phyloP scores from a whole-genome alignment of 768 basidiomycete species.

The Mycena pura region DNA sequence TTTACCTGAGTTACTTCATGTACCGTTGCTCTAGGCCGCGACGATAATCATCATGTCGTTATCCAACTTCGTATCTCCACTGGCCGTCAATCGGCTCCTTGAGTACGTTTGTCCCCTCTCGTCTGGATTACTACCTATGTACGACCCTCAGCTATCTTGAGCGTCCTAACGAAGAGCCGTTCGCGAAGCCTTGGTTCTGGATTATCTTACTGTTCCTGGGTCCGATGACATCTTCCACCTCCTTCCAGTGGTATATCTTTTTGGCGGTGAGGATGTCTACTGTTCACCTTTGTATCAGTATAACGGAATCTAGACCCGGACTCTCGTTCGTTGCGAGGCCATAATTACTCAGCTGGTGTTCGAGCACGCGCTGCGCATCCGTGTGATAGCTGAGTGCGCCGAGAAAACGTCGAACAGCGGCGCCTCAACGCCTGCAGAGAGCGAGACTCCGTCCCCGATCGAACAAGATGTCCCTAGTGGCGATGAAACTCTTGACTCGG shows the following conservation, averaged over 20 bases:
- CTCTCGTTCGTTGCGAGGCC: conserved; percentile 58
- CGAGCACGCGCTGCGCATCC: conserved; percentile 64
- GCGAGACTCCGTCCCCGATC: conserved; percentile 5
- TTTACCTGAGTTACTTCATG: neutral
- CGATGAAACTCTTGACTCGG: conserved; percentile 15
- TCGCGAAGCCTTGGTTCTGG: conserved; percentile 76
- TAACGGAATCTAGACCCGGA: conserved; percentile 54
- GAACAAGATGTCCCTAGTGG: conserved; percentile 17
- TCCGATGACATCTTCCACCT: conserved; percentile 49
- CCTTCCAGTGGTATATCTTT: conserved; percentile 64
- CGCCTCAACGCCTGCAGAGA: conserved; percentile 18
- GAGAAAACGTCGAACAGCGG: conserved; percentile 18
- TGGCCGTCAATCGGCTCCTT: conserved; percentile 52
- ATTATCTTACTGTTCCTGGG: conserved; percentile 59
- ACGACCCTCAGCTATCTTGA: conserved; percentile 58
- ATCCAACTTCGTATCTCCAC: conserved; percentile 44
- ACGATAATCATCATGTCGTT: conserved; percentile 37
- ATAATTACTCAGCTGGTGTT: conserved; percentile 51
- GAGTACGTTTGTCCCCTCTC: conserved; percentile 32
- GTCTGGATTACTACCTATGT: neutral
- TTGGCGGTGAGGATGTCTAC: conserved; percentile 40
- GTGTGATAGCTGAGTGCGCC: conserved; percentile 57
- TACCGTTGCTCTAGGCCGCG: conserved; percentile 20
- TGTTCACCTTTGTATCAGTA: conserved; percentile 35
- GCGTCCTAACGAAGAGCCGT: conserved; percentile 52